Percentiles rank a stretch among this genome's conserved stretches.
These are phyloP conservation scores for Chalciporus chontae DNA, from an alignment of 768 basidiomycete genomes.

Conservation along the genomic window DNA sequence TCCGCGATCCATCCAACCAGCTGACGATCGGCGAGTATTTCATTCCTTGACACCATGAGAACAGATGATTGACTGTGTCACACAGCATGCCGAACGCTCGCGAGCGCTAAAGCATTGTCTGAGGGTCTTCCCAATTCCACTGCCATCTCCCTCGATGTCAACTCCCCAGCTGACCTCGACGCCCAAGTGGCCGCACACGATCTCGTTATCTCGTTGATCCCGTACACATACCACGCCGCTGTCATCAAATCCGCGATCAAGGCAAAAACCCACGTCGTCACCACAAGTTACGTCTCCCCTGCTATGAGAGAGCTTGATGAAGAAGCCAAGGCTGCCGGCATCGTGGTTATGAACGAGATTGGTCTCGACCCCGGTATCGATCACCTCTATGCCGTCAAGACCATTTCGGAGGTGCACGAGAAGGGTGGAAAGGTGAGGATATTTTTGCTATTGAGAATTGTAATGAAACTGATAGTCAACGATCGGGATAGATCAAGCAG, in stretches of 20 bases:
- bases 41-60: not conserved
- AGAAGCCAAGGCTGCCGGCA: constrained; percentile 80
- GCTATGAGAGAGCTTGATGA: constrained; percentile 85
- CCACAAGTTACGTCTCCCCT: constrained; percentile 91
- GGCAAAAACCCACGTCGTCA: constrained; percentile 89
- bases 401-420: constrained; percentile 88
- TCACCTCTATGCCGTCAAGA: constrained; percentile 92
- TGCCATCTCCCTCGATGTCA: constrained; percentile 81
- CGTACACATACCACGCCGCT: constrained; percentile 84
- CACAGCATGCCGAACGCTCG: constrained; percentile 84
- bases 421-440: constrained; percentile 83
- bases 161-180: constrained; percentile 66
- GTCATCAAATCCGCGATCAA: constrained; percentile 87
- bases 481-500: constrained; percentile 61
- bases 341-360: constrained; percentile 96
- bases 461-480: not conserved
- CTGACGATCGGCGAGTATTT: constrained; percentile 72
- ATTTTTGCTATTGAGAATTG: not conserved
- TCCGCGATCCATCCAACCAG: constrained; percentile 72
- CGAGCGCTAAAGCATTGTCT: constrained; percentile 66
- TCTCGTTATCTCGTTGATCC: constrained; percentile 94
- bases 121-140: constrained; percentile 65
- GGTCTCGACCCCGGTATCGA: constrained; percentile 96
- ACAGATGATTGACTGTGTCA: not conserved
- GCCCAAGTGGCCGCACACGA: constrained; percentile 80